Evolutionary conservation across 768 basidiomycete species (phyloP).

Genomic region (Hemileccinum rubropunctum): DNA sequence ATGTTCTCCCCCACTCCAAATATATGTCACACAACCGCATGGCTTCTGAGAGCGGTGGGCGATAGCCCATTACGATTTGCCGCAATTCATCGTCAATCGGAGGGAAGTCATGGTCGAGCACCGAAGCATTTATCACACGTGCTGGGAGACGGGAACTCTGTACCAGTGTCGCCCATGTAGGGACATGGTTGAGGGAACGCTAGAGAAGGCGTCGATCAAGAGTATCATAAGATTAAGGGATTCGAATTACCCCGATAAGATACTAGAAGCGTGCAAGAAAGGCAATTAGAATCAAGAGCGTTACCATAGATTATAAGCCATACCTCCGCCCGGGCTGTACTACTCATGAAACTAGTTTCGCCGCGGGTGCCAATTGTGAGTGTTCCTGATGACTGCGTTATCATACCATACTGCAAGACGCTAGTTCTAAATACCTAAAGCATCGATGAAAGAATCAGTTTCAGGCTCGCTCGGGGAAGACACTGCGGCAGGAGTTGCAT

Average conservation of each 20-base stretch:
- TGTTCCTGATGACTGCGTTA: constrained; percentile 42
- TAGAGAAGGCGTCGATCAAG: constrained; percentile 6
- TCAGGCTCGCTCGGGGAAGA: constrained; percentile 25
- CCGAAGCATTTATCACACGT: constrained; percentile 37
- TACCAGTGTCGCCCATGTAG: constrained; percentile 12
- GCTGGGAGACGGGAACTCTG: constrained; percentile 39
- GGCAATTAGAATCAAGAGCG: neutral
- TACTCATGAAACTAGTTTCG: constrained; percentile 56
- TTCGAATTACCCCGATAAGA: constrained; percentile 47
- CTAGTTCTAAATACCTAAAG: constrained; percentile 39
- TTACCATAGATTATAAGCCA: constrained; percentile 12
- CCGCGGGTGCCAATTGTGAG: constrained; percentile 54
- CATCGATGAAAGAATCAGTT: constrained; percentile 46
- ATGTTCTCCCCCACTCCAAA: constrained; percentile 55
- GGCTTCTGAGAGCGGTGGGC: constrained; percentile 61
- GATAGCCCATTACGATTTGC: constrained; percentile 41
- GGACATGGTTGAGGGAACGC: constrained; percentile 23
- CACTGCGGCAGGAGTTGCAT: constrained; percentile 7
- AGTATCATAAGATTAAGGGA: neutral
- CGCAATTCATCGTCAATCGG: constrained; percentile 37
- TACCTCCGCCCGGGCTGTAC: constrained; percentile 69
- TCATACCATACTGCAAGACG: neutral
- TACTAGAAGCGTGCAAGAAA: constrained; percentile 36
- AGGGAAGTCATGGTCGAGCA: constrained; percentile 31
- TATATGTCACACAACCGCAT: constrained; percentile 61